These are phyloP conservation scores for Candida koratica DNA, from an alignment of 805 yeast genomes.

Conservation along the genomic window DNA sequence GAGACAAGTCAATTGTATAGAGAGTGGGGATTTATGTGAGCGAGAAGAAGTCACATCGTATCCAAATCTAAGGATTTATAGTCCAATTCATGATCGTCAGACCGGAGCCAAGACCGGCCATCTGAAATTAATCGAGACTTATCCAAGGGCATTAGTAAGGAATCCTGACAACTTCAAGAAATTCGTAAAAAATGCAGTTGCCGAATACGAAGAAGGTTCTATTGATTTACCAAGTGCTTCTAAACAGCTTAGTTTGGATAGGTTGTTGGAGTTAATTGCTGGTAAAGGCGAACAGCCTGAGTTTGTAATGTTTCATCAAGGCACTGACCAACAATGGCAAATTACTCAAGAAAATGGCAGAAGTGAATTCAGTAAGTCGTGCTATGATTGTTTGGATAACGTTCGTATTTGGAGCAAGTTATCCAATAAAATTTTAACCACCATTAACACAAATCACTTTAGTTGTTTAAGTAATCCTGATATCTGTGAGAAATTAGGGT, in stretches of 20 bases:
- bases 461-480: constrained; percentile 51
- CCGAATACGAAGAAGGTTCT: constrained; percentile 37
- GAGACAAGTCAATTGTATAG: constrained; percentile 82
- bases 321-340: constrained; percentile 40
- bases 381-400: constrained; percentile 49
- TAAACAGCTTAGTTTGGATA: constrained; percentile 33
- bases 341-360: constrained; percentile 28
- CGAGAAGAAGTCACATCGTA: constrained; percentile 59
- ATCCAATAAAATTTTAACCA: constrained; percentile 43
- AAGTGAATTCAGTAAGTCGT: constrained; percentile 32
- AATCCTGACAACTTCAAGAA: constrained; percentile 46
- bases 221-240: constrained; percentile 42
- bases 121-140: constrained; percentile 36
- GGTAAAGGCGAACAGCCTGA: constrained; percentile 50
- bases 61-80: constrained; percentile 71
- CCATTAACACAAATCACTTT: constrained; percentile 49
- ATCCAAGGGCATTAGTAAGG: constrained; percentile 45
- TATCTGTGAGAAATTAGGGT: constrained; percentile 52
- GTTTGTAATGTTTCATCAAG: constrained; percentile 66
- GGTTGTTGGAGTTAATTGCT: constrained; percentile 45
- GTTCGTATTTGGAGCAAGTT: constrained; percentile 56
- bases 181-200: constrained; percentile 53
- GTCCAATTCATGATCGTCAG: constrained; percentile 41
- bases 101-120: constrained; percentile 26
- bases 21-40: constrained; percentile 79